Conservation (phyloP, 495 filamentous ascomycete genomes). For the Penicillium flavigenum region DNA sequence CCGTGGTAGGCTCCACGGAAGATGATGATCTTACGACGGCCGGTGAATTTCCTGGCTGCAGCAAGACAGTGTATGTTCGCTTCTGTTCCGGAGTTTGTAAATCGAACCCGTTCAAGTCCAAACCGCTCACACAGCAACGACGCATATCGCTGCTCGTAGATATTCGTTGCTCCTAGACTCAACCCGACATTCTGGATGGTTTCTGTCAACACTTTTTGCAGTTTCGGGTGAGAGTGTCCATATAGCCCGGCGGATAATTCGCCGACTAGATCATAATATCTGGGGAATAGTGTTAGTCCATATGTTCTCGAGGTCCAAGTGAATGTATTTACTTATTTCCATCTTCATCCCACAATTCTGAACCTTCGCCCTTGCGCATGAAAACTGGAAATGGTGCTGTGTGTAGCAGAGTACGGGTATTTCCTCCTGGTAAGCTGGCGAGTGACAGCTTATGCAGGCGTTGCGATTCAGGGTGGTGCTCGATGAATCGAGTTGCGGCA, state of each 20-base stretch:
- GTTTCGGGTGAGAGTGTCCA: constrained; percentile 50
- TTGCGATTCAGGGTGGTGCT: constrained; percentile 1
- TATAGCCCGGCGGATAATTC: constrained; percentile 56
- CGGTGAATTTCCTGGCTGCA: constrained; percentile 41
- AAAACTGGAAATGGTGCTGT: constrained; percentile 16
- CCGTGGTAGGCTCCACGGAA: constrained; percentile 55
- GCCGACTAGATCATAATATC: constrained; percentile 44
- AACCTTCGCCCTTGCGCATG: constrained; percentile 3
- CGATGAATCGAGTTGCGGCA: constrained; percentile 4
- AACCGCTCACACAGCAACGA: constrained; percentile 43
- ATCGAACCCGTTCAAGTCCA: constrained; percentile 43
- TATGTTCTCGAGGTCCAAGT: background rate
- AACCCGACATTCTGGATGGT: constrained; percentile 39
- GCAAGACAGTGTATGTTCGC: constrained; percentile 50
- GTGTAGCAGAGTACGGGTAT: constrained; percentile 19
- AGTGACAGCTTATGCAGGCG: constrained; percentile 2
- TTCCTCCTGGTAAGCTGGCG: constrained; percentile 15
- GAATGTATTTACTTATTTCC: constrained; percentile 3
- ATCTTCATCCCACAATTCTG: constrained; percentile 13
- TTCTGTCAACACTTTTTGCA: constrained; percentile 38
- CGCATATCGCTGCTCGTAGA: constrained; percentile 42
- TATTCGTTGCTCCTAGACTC: constrained; percentile 41
- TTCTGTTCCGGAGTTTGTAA: constrained; percentile 54
- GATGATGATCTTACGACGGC: constrained; percentile 40
- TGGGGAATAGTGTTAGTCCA: background rate